Percentiles rank a stretch among this genome's conserved stretches.
These are phyloP conservation scores for Tolypocladium inflatum DNA, from an alignment of 2,329 filamentous ascomycete genomes.

Conservation along the genomic window DNA sequence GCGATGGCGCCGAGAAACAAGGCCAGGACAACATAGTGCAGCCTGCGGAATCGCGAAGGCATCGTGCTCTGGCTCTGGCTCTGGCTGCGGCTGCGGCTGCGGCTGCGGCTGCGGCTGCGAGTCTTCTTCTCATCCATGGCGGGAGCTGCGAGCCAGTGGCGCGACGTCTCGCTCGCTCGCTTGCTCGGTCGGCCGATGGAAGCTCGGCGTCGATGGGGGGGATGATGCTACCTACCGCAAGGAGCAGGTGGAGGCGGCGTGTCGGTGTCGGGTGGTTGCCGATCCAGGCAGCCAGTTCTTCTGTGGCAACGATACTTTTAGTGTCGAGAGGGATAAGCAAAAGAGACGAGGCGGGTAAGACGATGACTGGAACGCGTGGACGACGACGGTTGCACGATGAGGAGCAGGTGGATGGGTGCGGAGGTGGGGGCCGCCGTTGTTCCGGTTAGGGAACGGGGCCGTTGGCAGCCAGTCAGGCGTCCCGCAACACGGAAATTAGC, in stretches of 20 bases:
- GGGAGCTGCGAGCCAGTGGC: not conserved
- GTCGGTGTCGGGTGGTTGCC: not conserved
- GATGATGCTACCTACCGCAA: not conserved
- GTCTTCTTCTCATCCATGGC: conserved; percentile 22
- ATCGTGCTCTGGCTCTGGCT: conserved; percentile 1
- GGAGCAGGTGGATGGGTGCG: not conserved
- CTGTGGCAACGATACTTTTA: not conserved
- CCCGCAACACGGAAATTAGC: not conserved
- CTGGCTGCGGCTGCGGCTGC: conserved; percentile 3
- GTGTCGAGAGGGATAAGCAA: not conserved
- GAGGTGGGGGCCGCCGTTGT: not conserved
- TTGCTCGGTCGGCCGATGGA: not conserved
- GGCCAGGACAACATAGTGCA: conserved; percentile 11
- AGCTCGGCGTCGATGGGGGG: not conserved
- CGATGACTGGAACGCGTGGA: not conserved
- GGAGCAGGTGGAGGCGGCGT: not conserved
- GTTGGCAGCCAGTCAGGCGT: not conserved
- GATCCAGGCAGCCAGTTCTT: not conserved
- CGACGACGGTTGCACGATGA: not conserved
- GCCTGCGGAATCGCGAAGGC: conserved; percentile 13
- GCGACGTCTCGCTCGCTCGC: not conserved
- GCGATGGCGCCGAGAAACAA: conserved; percentile 14
- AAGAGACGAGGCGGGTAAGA: not conserved
- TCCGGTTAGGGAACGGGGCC: not conserved
- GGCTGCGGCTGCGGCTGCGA: conserved; percentile 4